Conservation (phyloP, 1,284 basidiomycete genomes). For the Ustilago vetiveriae region DNA sequence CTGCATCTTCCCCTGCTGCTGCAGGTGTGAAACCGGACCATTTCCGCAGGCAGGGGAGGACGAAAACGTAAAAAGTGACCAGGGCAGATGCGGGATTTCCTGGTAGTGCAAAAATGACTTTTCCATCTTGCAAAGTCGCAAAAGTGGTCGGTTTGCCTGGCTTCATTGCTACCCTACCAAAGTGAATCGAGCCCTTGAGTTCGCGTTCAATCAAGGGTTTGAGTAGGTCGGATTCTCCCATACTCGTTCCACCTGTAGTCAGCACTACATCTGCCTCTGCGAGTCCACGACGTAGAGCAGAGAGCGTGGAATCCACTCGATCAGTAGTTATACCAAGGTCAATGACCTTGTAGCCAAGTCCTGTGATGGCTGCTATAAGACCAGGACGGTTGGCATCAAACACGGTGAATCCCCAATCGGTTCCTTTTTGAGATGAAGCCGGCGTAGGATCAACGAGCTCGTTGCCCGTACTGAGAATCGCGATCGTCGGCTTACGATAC, state of each 20-base stretch:
- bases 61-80: conserved; percentile 87
- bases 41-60: conserved; percentile 79
- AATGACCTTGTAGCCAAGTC: conserved; percentile 79
- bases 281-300: conserved; percentile 73
- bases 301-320: conserved; percentile 74
- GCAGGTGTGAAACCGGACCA: conserved; percentile 68
- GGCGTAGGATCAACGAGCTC: conserved; percentile 78
- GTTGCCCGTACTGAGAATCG: conserved; percentile 84
- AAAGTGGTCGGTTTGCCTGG: conserved; percentile 76
- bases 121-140: conserved; percentile 72
- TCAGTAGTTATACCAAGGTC: conserved; percentile 84
- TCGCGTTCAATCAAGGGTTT: conserved; percentile 86
- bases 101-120: conserved; percentile 80
- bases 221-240: conserved; percentile 85
- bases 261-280: conserved; percentile 77
- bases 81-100: conserved; percentile 88
- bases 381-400: conserved; percentile 84
- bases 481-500: conserved; percentile 77
- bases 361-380: conserved; percentile 75
- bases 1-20: not conserved
- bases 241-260: conserved; percentile 87
- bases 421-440: conserved; percentile 18
- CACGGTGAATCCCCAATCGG: conserved; percentile 53
- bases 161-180: conserved; percentile 75
- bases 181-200: conserved; percentile 78